Evolutionary conservation across 1,139 yeast genomes (phyloP), one percentile per base, ranked within the genome.

Genomic region (Suhomyces anneliseae): DNA sequence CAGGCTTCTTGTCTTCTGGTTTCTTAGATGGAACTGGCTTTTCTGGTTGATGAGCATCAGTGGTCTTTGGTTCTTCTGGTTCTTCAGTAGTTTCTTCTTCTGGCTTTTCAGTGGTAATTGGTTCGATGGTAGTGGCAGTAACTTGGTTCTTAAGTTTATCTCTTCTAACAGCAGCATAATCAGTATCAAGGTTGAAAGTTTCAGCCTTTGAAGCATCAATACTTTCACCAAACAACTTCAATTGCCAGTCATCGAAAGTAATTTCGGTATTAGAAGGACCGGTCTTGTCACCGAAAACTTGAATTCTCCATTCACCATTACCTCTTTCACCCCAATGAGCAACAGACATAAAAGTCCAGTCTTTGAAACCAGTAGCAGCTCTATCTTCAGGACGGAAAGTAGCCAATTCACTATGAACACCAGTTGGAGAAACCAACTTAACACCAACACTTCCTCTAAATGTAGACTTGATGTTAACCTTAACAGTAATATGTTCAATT

Each of bases 281-380:
- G 27, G 59, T 60, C 8, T 62, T 60, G 12, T 54, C 56, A 8
- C 59, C 56, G 49, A 70, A 69, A 1, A 92, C 92, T 55, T 78
- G 81, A 27, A 93, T 61, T 34, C 69, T 81, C 99, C 99, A 95
- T 12, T 81, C 82, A 9, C 99, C 99, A 32, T 68, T 66, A 2
- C 95, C 95, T 1, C 65, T 52, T 62, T 90, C 97, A 34, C 97
- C 97, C 98, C 99, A 93, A 64, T 93, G 98, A 2, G 96, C 98
- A 24, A 95, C 98, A n/a, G 95, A 81, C 90, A 92, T 90, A 61
- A 93, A 93, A 1, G 90, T 87, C 99, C 99, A 95, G 54, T 86
- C 76, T 8, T 62, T 59, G 55, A 89, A 87, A 0, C 97, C 97
- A 1, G 64, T 71, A 2, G 59, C 56, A 6, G 83, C 74, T 4